Evolutionary conservation across 306 rosid species (phyloP).

Genomic region (Erythrophleum fordii): DNA sequence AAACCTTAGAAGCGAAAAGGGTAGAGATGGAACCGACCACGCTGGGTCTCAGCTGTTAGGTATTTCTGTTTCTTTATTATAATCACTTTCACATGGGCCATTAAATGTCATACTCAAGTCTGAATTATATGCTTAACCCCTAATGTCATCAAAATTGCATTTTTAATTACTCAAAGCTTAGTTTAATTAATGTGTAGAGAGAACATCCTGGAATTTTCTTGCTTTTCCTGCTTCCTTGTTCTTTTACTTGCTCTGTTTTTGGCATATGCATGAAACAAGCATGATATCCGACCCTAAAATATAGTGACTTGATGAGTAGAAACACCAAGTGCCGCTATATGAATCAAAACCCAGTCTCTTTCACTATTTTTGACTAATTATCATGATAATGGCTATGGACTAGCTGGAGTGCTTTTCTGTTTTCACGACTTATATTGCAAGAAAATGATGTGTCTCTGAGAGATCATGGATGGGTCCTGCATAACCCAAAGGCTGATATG

Average conservation of each 20-base stretch:
- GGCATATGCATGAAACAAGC: slow-evolving; percentile 24
- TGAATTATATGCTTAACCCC: background rate
- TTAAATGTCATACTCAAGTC: background rate
- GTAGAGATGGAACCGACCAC: slow-evolving; percentile 24
- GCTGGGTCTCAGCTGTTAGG: slow-evolving; percentile 15
- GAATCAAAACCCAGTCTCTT: slow-evolving; percentile 14
- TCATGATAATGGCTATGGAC: slow-evolving; percentile 3
- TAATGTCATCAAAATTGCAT: slow-evolving; percentile 3
- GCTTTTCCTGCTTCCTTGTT: slow-evolving; percentile 1
- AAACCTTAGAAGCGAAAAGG: slow-evolving; percentile 21
- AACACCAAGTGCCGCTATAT: slow-evolving; percentile 19
- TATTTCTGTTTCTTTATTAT: slow-evolving; percentile 12
- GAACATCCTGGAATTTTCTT: background rate
- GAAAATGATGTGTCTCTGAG: slow-evolving; percentile 39
- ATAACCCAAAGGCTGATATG: slow-evolving; percentile 25
- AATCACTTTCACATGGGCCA: slow-evolving; percentile 23
- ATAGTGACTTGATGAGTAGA: slow-evolving; percentile 17
- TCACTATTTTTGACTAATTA: slow-evolving; percentile 31
- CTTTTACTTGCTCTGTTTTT: slow-evolving; percentile 12
- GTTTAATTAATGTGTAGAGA: slow-evolving; percentile 6
- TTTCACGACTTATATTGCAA: slow-evolving; percentile 35
- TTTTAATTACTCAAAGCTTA: slow-evolving; percentile 12
- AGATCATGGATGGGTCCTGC: slow-evolving; percentile 36
- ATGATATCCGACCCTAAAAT: background rate
- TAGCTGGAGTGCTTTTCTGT: slow-evolving; percentile 27